Evolutionary conservation across 148 eudicot genomes (phyloP), one percentile per base, ranked within the genome.

Genomic region (Bassia scoparia): DNA sequence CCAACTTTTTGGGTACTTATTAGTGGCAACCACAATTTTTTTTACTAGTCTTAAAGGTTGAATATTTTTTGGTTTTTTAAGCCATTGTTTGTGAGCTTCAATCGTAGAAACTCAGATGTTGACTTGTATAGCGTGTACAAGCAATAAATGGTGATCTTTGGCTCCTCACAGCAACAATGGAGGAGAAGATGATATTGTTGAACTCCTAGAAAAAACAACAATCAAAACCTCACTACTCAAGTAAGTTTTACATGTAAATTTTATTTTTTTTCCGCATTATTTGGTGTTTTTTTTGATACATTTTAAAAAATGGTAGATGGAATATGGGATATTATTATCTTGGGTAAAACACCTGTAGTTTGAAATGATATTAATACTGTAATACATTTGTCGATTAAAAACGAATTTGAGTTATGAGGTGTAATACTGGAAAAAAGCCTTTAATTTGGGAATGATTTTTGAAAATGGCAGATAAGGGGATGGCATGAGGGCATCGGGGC

Each of bases 401-500:
- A 41, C 12, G 46, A 41, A 7, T 0, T 41, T 41, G 46, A 41
- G 46, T 41, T 41, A 0, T 41, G 46, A 1, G 46, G 46, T 41
- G 46, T 3, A 41, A 41, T 41, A 41, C 1, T 41, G 9, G n/a
- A n/a, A n/a, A n/a, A n/a, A n/a, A n/a, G 2, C 1, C 46, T 41
- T 41, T 41, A 41, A 41, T 5, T 41, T 41, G 46, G 46, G 46
- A 41, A 41, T 49, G n/a, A 49, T 49, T 15, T 4, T 49, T 49
- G 18, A 49, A 55, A 61, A 73, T 60, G 79, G 78, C 67, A 94
- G 98, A 91, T 94, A 80, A 89, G 85, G 97, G 87, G 43, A 94
- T 94, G 76, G 97, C 96, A 26, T 94, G 70, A 91, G 83, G 78
- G 98, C 98, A n/a, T 86, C 98, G 91, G 86, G 56, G 96, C 96